Base-by-base conservation (phyloP, 768 basidiomycete species). In the Butyriboletus loyo region DNA sequence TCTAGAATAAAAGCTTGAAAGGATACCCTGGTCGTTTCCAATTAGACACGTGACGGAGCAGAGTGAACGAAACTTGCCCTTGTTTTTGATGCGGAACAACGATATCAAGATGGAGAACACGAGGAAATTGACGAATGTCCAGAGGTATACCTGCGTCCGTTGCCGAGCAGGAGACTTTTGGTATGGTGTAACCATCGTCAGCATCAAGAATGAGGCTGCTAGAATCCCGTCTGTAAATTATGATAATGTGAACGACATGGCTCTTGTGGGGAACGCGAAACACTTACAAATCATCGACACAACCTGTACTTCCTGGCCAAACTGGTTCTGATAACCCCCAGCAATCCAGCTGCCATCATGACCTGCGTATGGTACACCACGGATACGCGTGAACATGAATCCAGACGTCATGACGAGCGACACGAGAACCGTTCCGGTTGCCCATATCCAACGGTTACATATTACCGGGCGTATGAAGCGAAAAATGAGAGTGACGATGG, bases 321-420 rank as follows among this genome's bases (percentile, higher is more conserved):
- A 89, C 70, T 97, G 94, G 61, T 85, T 92, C 66, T 87, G 86
- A 73, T 85, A 98, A 5, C 96, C 96, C 10, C 73, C 78, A 9
- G 93, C 89, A 62, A 99, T 87, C 88, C 92, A 94, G 44, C 79
- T 74, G 22, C 86, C 84, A 50, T 81, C 77, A 0, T 75, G 73
- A 27, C 82, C 83, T 22, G 73, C 75, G 65, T 82, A 92, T 3
- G 92, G 94, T 42, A 79, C 78, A 30, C 78, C 79, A 56, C 96
- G 86, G 61, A 99, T 99, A 57, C 87, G 88, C 53, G 89, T 89
- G 73, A 96, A 99, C 97, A 99, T 99, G 76, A 84, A 89, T 8
- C 97, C 97, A 9, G 87, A 85, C 21, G 85, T 95, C 86, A 98
- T 96, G 61, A 92, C 72, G 28, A 87, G 71, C 19, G 91, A 86